A percentile compares a stretch with the other conserved stretches of the same genome.
Conservation (phyloP, 768 basidiomycete species). For the Omphalotus guepiniiformis region DNA sequence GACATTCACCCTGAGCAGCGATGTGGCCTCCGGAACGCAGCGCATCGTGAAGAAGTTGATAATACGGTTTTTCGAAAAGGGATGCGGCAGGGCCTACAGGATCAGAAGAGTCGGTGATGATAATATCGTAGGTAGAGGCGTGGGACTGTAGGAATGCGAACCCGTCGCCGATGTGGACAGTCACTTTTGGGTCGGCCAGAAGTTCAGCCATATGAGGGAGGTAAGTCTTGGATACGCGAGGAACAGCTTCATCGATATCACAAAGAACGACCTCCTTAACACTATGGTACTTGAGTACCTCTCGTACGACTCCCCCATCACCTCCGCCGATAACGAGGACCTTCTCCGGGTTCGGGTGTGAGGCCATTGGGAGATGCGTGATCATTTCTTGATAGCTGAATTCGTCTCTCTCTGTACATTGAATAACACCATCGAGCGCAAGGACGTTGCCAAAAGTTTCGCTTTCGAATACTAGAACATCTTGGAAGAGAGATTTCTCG, state of each 20-base stretch:
- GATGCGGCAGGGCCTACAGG: constrained; percentile 93
- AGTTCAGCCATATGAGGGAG: constrained; percentile 93
- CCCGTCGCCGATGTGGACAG: constrained; percentile 87
- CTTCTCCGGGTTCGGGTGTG: constrained; percentile 92
- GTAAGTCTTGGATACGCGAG: constrained; percentile 89
- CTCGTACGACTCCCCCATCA: constrained; percentile 96
- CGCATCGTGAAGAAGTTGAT: constrained; percentile 88
- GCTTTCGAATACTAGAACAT: constrained; percentile 95
- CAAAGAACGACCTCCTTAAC: constrained; percentile 93
- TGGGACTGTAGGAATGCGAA: constrained; percentile 95
- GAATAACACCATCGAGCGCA: constrained; percentile 91
- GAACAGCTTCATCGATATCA: constrained; percentile 98
- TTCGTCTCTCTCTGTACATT: constrained; percentile 97
- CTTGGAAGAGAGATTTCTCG: constrained; percentile 92
- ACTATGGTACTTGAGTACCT: constrained; percentile 89
- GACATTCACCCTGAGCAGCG: constrained; percentile 92
- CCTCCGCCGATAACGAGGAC: constrained; percentile 98
- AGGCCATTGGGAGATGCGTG: constrained; percentile 91
- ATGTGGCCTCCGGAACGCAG: constrained; percentile 88
- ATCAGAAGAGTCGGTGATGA: constrained; percentile 98
- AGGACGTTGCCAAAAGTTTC: constrained; percentile 97
- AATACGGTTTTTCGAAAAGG: constrained; percentile 97
- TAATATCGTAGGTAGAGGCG: constrained; percentile 87
- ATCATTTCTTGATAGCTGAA: constrained; percentile 99
- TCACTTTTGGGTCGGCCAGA: constrained; percentile 75